Evolutionary conservation across 192 early-diverging fungal genomes (phyloP), one percentile per base, ranked within the genome.

Genomic region (Coemansia sp.): DNA sequence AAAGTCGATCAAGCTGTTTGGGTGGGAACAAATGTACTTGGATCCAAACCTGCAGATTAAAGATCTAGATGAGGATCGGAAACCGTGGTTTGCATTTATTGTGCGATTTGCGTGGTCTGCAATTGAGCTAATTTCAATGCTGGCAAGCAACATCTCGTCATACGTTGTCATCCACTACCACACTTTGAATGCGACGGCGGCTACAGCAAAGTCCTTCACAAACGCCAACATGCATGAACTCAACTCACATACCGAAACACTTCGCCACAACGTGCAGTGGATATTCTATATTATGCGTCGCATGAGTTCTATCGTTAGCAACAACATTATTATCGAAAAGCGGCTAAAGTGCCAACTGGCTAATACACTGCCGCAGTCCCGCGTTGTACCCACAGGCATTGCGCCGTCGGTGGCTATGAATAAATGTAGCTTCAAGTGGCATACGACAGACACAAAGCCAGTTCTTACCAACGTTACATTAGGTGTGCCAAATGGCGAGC

Each of bases 401-500:
- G 27, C 2, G 6, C 48, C 61, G 6, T 22, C 49, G 14, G 38
- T 79, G 8, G 10, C 31, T 1, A 58, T 79, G 39, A 50, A 69
- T 4, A 50, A 22, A 9, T 73, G 76, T 31, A 62, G 45, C 52
- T 79, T 79, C 51, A 38, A 37, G n/a, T 73, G 76, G 76, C 49
- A 37, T 3, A 64, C 52, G 43, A n/a, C 17, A 0, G 35, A 22
- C 3, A 56, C 55, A 10, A 35, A 57, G 11, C 59, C 50, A 10
- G 54, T 53, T 14, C 60, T 59, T 72, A 2, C 66, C 4, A 57
- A 61, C 38, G 70, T 90, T 50, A 76, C 81, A 62, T 25, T 89
- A 21, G 65, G 59, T 41, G 59, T 87, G 69, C 49, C 69, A 65
- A 62, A 70, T 38, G 80, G 89, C 49, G 56, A 84, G 19, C 83